Conservation (phyloP, 768 basidiomycete species). For the Rhizopogon sp. region DNA sequence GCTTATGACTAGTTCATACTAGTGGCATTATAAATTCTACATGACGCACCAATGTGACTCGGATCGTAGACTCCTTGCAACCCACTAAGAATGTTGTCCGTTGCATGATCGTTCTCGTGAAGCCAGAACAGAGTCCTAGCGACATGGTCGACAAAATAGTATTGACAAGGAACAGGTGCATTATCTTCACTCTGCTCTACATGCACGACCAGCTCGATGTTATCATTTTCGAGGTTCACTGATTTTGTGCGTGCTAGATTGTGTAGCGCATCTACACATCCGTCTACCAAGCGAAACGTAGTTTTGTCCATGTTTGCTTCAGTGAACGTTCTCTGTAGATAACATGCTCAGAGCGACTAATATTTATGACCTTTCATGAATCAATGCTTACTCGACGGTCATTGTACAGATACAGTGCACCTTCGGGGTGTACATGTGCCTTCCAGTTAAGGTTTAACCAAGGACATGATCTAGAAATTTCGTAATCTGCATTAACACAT, state of each 20-base stretch:
- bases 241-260: background rate
- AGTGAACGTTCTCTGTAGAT: background rate
- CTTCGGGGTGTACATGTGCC: no score
- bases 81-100: background rate
- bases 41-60: constrained; percentile 2
- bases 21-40: no score
- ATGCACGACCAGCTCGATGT: background rate
- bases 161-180: background rate
- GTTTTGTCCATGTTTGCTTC: background rate
- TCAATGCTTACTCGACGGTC: background rate
- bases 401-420: background rate
- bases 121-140: background rate
- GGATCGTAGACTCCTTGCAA: background rate
- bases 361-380: background rate
- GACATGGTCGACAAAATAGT: constrained; percentile 3
- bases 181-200: background rate
- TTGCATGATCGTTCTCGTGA: background rate
- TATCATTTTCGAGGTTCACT: background rate
- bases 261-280: background rate
- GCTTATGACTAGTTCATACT: background rate
- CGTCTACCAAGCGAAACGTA: background rate
- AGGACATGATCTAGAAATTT: no score
- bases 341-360: background rate
- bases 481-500: no score
- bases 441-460: no score